These are phyloP conservation scores for Cucurbitaria berberidis DNA, from an alignment of 2,329 filamentous ascomycete genomes.

Conservation along the genomic window DNA sequence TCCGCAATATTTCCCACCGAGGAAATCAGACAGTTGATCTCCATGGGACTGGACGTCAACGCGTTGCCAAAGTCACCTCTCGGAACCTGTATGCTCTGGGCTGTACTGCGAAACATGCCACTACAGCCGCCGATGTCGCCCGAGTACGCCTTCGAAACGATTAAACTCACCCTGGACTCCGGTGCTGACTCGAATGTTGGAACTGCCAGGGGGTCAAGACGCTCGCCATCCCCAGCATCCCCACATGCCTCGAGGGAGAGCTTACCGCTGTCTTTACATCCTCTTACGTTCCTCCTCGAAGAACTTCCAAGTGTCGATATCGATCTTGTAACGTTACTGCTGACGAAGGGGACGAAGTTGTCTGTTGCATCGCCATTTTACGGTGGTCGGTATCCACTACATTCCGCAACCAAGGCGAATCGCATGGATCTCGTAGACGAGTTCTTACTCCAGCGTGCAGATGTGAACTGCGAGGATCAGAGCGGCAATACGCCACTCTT, in stretches of 20 bases:
- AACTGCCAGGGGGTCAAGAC: conserved; percentile 13
- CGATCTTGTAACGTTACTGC: conserved; percentile 27
- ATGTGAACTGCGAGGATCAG: conserved; percentile 25
- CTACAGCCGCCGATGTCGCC: conserved; percentile 17
- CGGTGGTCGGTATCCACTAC: conserved; percentile 32
- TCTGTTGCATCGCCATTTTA: conserved; percentile 29
- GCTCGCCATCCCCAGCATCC: conserved; percentile 16
- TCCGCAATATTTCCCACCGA: conserved; percentile 23
- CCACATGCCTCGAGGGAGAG: conserved; percentile 8
- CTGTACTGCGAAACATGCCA: conserved; percentile 26
- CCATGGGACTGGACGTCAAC: conserved; percentile 36
- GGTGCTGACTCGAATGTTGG: conserved; percentile 30
- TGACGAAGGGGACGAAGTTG: conserved; percentile 27
- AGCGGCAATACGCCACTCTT: conserved; percentile 29
- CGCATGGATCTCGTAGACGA: conserved; percentile 33
- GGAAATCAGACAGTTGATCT: conserved; percentile 30
- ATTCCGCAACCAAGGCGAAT: conserved; percentile 33
- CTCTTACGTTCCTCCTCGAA: conserved; percentile 34
- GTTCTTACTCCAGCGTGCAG: conserved; percentile 23
- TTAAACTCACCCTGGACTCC: conserved; percentile 23
- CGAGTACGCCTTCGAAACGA: conserved; percentile 23
- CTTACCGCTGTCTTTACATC: conserved; percentile 20
- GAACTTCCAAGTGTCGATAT: conserved; percentile 28
- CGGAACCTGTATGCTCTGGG: conserved; percentile 31
- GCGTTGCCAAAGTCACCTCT: conserved; percentile 19